These are phyloP conservation scores for Pseudisothecium myosuroides DNA, from an alignment of 225 moss, liverwort and hornwort species.

Conservation along the genomic window DNA sequence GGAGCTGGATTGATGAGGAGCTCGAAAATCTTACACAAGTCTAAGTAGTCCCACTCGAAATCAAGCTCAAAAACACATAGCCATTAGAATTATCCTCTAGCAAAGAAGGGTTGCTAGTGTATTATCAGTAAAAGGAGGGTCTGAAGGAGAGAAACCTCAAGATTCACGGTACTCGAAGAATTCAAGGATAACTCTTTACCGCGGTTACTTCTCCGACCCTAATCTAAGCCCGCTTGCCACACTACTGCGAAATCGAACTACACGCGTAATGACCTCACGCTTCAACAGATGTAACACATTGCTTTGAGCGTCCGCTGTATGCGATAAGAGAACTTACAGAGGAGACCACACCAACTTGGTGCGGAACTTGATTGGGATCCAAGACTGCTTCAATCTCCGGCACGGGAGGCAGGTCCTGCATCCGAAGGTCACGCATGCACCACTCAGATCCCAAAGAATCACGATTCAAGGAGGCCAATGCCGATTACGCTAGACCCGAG, in stretches of 20 bases:
- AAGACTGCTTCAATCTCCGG: conserved; percentile 68
- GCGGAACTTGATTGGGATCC: conserved; percentile 57
- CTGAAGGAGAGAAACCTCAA: too few species aligned
- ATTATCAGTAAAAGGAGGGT: not conserved
- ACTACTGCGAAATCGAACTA: not conserved
- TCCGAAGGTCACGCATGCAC: not conserved
- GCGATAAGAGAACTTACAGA: conserved; percentile 46
- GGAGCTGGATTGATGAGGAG: not conserved
- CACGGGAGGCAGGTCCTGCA: conserved; percentile 77
- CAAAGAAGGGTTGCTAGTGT: not conserved
- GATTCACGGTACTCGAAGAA: not conserved
- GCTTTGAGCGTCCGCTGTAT: not conserved
- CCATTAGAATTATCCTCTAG: not conserved
- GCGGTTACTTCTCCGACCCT: not conserved
- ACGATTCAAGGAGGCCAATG: not conserved
- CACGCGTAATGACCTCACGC: not conserved
- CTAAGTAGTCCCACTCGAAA: not conserved
- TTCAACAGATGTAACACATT: not conserved
- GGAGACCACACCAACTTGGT: conserved; percentile 53
- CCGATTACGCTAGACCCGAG: not conserved
- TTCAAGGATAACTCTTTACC: not conserved
- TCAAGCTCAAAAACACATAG: not conserved
- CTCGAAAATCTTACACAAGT: not conserved
- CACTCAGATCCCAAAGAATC: conserved; percentile 17
- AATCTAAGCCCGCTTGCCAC: not conserved